A percentile compares a stretch with the other conserved stretches of the same genome.
phyloP scores from a whole-genome alignment of 495 filamentous ascomycete species.

The Penicillium canariense region DNA sequence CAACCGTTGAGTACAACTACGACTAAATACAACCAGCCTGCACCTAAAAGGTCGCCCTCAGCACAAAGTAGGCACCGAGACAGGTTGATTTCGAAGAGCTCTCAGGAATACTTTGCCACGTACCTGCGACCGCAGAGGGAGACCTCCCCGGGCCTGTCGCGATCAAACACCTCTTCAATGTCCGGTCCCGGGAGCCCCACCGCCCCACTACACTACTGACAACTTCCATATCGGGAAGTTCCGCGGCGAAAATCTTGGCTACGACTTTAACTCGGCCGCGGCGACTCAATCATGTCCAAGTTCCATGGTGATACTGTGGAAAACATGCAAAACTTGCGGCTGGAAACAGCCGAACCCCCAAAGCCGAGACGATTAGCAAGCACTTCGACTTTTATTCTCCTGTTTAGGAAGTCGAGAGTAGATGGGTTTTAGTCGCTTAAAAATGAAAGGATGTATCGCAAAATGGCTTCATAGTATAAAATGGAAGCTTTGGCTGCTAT shows the following conservation, averaged over 20 bases:
- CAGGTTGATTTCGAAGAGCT: no score
- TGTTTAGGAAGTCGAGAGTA: conserved; percentile 4
- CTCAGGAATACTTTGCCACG: neutral
- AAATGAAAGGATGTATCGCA: neutral
- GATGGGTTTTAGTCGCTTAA: conserved; percentile 1
- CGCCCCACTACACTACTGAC: conserved; percentile 12
- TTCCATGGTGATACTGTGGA: no score
- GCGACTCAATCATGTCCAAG: neutral
- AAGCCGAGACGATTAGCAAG: conserved; percentile 1
- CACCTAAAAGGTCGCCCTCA: no score
- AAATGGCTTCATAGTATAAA: neutral
- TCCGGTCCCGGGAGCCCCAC: neutral
- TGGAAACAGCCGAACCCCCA: neutral
- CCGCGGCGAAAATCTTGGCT: conserved; percentile 15
- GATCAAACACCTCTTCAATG: neutral
- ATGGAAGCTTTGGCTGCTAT: no score
- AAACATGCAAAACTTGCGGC: no score
- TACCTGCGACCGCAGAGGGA: neutral
- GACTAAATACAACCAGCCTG: no score
- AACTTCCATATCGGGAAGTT: conserved; percentile 24
- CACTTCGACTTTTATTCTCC: conserved; percentile 2
- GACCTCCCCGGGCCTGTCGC: neutral
- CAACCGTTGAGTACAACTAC: no score
- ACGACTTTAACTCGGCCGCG: neutral
- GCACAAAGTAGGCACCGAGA: no score